Evolutionary conservation across 2,329 filamentous ascomycete species (phyloP).

Genomic region (Fusarium papillatum): DNA sequence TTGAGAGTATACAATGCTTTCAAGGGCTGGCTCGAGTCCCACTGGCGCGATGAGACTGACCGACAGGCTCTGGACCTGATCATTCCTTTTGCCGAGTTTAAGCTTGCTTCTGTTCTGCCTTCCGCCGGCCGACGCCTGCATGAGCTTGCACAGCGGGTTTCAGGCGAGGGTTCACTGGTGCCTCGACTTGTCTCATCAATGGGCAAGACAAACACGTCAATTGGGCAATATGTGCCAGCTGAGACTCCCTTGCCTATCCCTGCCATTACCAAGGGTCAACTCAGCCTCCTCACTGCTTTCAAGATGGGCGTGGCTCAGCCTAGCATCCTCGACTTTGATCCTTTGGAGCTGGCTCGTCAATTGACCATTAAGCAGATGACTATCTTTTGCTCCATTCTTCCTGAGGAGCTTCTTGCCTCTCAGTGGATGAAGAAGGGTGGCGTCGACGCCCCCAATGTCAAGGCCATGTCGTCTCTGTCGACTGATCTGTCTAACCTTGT

Average conservation of each 20-base stretch:
- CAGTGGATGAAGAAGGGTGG: slow-evolving; percentile 95
- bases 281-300: slow-evolving; percentile 79
- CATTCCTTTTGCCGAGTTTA: slow-evolving; percentile 82
- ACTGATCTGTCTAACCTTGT: slow-evolving; percentile 95
- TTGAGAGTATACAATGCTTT: slow-evolving; percentile 96
- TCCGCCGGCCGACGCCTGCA: slow-evolving; percentile 84
- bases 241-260: slow-evolving; percentile 80
- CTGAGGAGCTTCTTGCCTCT: slow-evolving; percentile 90
- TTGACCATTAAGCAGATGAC: slow-evolving; percentile 92
- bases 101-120: slow-evolving; percentile 77
- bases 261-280: slow-evolving; percentile 81
- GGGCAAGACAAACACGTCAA: slow-evolving; percentile 86
- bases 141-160: slow-evolving; percentile 85
- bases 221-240: slow-evolving; percentile 76
- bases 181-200: slow-evolving; percentile 88
- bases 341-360: slow-evolving; percentile 91
- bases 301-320: slow-evolving; percentile 78
- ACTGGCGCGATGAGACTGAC: slow-evolving; percentile 91
- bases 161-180: slow-evolving; percentile 80
- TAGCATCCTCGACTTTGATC: slow-evolving; percentile 90
- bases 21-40: slow-evolving; percentile 97
- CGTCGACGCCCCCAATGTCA: slow-evolving; percentile 87
- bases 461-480: slow-evolving; percentile 92
- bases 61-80: slow-evolving; percentile 82
- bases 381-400: slow-evolving; percentile 92